Conservation (phyloP, 2,329 filamentous ascomycete species). For the Lomentospora prolificans region DNA sequence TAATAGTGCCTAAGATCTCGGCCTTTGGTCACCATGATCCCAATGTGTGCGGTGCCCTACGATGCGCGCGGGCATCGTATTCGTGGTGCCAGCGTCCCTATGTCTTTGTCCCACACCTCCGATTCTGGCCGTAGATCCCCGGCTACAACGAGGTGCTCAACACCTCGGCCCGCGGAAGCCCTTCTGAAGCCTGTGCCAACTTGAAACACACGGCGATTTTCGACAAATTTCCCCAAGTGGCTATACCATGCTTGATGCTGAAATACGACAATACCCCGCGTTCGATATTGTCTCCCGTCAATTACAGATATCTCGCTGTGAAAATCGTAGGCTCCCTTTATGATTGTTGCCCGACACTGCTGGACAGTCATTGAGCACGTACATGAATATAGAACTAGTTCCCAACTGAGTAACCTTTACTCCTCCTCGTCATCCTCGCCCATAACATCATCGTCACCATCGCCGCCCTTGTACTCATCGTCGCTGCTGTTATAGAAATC, state of each 20-base stretch:
- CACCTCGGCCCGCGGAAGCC: conserved; percentile 1
- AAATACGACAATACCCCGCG: background rate
- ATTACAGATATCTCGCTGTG: background rate
- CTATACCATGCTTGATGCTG: no score
- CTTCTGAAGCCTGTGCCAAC: background rate
- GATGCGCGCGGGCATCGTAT: no score
- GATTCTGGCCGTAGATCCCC: background rate
- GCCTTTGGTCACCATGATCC: no score
- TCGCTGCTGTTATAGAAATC: conserved; percentile 25
- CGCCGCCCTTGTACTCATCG: conserved; percentile 7
- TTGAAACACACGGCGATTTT: background rate
- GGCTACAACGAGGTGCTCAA: background rate
- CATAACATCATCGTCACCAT: conserved; percentile 9
- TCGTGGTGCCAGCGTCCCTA: no score
- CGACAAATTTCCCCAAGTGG: no score
- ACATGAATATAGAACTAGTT: background rate
- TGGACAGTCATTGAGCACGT: background rate
- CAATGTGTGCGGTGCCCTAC: no score
- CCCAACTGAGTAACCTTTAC: background rate
- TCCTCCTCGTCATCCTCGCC: conserved; percentile 9
- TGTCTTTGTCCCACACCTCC: background rate
- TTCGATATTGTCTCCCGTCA: background rate
- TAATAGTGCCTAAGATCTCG: no score
- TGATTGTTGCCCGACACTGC: background rate
- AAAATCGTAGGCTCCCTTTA: background rate